phyloP scores from a whole-genome alignment of 2,329 filamentous ascomycete genomes.

The Cladophialophora carrionii region DNA sequence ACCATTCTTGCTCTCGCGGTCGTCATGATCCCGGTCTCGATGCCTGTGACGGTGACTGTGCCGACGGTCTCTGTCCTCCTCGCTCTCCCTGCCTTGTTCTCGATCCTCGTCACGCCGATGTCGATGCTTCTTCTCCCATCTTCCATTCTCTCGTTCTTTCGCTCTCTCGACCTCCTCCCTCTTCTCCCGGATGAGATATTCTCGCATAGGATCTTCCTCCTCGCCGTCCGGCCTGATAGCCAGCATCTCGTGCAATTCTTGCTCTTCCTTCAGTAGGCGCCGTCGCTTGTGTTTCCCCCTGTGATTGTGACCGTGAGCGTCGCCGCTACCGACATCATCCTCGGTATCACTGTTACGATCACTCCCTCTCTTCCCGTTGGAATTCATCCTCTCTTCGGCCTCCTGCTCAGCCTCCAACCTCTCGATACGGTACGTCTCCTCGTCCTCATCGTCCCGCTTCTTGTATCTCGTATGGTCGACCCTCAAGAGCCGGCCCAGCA shows the following conservation, averaged over 20 bases:
- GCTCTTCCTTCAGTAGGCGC: slow-evolving; percentile 74
- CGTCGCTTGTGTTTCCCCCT: slow-evolving; percentile 45
- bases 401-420: slow-evolving; percentile 50
- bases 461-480: slow-evolving; percentile 96
- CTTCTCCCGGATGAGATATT: slow-evolving; percentile 85
- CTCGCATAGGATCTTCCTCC: slow-evolving; percentile 97
- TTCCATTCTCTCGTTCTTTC: slow-evolving; percentile 56
- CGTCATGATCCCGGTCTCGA: slow-evolving; percentile 5
- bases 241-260: slow-evolving; percentile 74
- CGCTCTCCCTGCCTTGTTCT: slow-evolving; percentile 6
- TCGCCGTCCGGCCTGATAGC: slow-evolving; percentile 67
- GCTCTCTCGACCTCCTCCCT: slow-evolving; percentile 81
- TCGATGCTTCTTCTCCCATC: slow-evolving; percentile 55
- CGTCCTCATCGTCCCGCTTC: slow-evolving; percentile 65
- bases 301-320: too few relatives aligned
- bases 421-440: slow-evolving; percentile 57
- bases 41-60: slow-evolving; percentile 13
- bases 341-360: slow-evolving; percentile 51
- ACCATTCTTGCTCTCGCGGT: slow-evolving; percentile 5
- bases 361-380: slow-evolving; percentile 46
- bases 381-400: slow-evolving; percentile 33
- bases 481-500: slow-evolving; percentile 76
- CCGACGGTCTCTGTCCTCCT: slow-evolving; percentile 12
- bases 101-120: slow-evolving; percentile 32
- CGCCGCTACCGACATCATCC: slow-evolving; percentile 51